phyloP scores from a whole-genome alignment of 768 basidiomycete genomes.

The Pulveroboletus sp. region DNA sequence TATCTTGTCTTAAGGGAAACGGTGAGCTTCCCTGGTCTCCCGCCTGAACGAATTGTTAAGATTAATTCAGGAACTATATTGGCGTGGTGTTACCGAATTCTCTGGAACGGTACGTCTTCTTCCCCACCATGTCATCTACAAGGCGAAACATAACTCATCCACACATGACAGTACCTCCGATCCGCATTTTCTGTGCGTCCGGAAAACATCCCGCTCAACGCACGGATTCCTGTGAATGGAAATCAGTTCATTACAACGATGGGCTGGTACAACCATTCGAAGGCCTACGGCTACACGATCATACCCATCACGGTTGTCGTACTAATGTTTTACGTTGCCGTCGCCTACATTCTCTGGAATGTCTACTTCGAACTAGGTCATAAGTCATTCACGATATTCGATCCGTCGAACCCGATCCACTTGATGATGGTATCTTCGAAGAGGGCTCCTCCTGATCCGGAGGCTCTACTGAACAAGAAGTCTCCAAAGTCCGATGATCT shows the following conservation, averaged over 20 bases:
- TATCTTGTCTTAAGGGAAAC: background rate
- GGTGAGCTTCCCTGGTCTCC: background rate
- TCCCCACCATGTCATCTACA: background rate
- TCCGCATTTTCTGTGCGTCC: constrained; percentile 9
- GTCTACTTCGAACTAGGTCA: background rate
- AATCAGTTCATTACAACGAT: background rate
- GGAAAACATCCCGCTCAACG: background rate
- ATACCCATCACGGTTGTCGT: constrained; percentile 5
- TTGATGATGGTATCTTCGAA: constrained; percentile 6
- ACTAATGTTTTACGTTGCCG: constrained; percentile 4
- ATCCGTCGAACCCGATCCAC: constrained; percentile 6
- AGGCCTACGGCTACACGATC: constrained; percentile 1
- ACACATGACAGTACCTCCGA: background rate
- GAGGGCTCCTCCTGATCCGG: no score
- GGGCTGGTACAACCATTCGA: background rate
- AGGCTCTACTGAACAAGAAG: background rate
- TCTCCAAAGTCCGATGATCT: background rate
- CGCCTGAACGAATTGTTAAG: no score
- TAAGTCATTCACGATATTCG: background rate
- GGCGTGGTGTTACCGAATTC: constrained; percentile 17
- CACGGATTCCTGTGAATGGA: background rate
- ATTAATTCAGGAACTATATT: constrained; percentile 8
- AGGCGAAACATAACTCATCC: background rate
- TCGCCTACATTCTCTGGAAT: constrained; percentile 7
- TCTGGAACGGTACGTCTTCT: constrained; percentile 10